phyloP scores from a whole-genome alignment of 257 asterid genomes.

The Cynanchum wilfordii region DNA sequence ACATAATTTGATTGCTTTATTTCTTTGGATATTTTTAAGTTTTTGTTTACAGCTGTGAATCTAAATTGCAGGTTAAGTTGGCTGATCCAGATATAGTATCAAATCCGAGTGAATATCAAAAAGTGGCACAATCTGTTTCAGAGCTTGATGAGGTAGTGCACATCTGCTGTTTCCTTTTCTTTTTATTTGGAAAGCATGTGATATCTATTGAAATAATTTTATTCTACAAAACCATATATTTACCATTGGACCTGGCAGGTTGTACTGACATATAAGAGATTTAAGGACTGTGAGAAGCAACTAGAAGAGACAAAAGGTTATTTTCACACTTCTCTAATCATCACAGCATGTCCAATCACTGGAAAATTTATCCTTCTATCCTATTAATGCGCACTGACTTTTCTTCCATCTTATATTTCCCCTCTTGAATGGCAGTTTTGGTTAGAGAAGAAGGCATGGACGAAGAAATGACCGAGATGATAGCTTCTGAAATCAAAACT shows the following conservation, averaged over 20 bases:
- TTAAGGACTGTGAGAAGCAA: constrained; percentile 79
- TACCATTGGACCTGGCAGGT: constrained; percentile 53
- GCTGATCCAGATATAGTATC: constrained; percentile 93
- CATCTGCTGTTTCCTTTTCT: constrained; percentile 14
- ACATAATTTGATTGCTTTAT: neutral
- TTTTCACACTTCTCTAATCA: constrained; percentile 15
- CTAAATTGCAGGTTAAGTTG: constrained; percentile 53
- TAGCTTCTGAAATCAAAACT: constrained; percentile 71
- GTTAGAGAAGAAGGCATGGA: constrained; percentile 73
- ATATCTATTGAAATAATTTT: constrained; percentile 10
- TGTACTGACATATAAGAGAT: constrained; percentile 58
- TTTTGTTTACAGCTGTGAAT: neutral
- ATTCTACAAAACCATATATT: neutral
- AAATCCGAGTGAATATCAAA: constrained; percentile 90
- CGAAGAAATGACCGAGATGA: constrained; percentile 91
- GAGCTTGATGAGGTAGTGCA: constrained; percentile 88
- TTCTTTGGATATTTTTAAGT: neutral
- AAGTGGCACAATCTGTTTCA: constrained; percentile 80
- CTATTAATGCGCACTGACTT: neutral
- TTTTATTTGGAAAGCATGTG: neutral
- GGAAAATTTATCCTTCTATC: neutral
- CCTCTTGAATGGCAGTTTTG: constrained; percentile 48
- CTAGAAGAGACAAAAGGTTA: constrained; percentile 86
- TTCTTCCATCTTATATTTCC: neutral
- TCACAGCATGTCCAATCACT: constrained; percentile 4